Conservation (phyloP, 1,284 basidiomycete genomes). For the Tranzscheliella williamsii region DNA sequence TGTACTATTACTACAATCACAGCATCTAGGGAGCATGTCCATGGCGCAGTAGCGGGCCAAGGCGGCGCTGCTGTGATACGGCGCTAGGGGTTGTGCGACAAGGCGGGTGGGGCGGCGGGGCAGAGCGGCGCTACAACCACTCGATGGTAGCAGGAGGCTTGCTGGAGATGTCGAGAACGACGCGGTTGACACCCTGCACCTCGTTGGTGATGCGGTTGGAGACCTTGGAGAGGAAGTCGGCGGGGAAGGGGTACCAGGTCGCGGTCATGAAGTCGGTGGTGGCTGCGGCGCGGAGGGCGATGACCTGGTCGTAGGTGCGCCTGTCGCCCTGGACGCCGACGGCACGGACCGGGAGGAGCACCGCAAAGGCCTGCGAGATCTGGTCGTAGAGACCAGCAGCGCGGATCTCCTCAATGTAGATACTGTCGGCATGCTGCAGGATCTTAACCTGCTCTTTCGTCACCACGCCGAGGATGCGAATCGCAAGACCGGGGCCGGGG, state of each 20-base stretch:
- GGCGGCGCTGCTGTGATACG: too few species aligned
- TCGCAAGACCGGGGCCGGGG: slow-evolving; percentile 98
- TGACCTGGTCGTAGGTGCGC: slow-evolving; percentile 92
- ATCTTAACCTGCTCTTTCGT: slow-evolving; percentile 89
- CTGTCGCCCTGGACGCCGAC: slow-evolving; percentile 98
- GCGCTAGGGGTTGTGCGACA: too few species aligned
- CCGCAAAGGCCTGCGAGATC: slow-evolving; percentile 96
- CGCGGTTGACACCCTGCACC: slow-evolving; percentile 74
- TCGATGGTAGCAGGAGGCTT: slow-evolving; percentile 84
- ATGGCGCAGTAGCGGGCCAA: too few species aligned
- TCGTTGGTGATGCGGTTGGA: slow-evolving; percentile 98
- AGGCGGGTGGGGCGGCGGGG: too few species aligned
- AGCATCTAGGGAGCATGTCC: too few species aligned
- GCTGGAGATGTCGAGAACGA: slow-evolving; percentile 79
- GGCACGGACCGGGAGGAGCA: slow-evolving; percentile 91
- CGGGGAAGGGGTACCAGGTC: slow-evolving; percentile 77
- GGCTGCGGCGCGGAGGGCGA: slow-evolving; percentile 58
- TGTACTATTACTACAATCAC: too few species aligned
- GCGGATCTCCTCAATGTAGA: slow-evolving; percentile 97
- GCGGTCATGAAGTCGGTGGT: slow-evolving; percentile 61
- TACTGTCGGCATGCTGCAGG: slow-evolving; percentile 90
- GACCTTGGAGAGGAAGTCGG: slow-evolving; percentile 84
- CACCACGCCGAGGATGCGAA: slow-evolving; percentile 94
- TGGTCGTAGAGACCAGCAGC: slow-evolving; percentile 88
- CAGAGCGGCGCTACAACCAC: slow-evolving; percentile 55